phyloP scores from a whole-genome alignment of 2,329 filamentous ascomycete genomes.

The Aureobasidium namibiae region DNA sequence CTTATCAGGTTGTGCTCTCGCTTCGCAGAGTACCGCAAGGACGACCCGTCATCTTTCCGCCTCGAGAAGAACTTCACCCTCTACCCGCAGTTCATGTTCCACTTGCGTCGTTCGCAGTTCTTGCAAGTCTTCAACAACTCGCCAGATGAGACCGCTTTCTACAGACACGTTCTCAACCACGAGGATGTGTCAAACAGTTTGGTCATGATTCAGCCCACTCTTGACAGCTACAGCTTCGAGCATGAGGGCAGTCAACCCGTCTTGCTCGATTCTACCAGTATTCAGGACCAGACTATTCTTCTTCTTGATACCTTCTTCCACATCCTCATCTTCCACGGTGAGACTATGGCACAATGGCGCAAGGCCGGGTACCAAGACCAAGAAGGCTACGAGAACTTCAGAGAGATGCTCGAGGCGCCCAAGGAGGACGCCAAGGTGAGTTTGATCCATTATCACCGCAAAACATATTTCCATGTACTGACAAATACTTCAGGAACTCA shows the following conservation, averaged over 20 bases:
- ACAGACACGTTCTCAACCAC: slow-evolving; percentile 91
- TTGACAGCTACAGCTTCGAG: slow-evolving; percentile 96
- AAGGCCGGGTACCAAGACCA: slow-evolving; percentile 98
- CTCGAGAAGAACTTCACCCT: slow-evolving; percentile 98
- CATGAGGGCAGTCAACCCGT: slow-evolving; percentile 89
- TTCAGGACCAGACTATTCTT: slow-evolving; percentile 87
- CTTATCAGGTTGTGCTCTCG: slow-evolving; percentile 91
- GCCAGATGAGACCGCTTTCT: slow-evolving; percentile 98
- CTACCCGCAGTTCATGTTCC: slow-evolving; percentile 99
- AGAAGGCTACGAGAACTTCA: slow-evolving; percentile 97
- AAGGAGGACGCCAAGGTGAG: slow-evolving; percentile 92
- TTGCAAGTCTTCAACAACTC: slow-evolving; percentile 99
- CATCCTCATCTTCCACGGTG: slow-evolving; percentile 97
- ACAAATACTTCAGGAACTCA: slow-evolving; percentile 61
- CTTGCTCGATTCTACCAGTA: slow-evolving; percentile 91
- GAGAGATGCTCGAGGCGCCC: slow-evolving; percentile 74
- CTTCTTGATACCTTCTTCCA: slow-evolving; percentile 99
- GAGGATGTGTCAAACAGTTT: slow-evolving; percentile 95
- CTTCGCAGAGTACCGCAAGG: slow-evolving; percentile 96
- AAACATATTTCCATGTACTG: neutral
- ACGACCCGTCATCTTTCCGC: slow-evolving; percentile 93
- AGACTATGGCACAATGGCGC: slow-evolving; percentile 95
- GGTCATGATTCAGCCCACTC: slow-evolving; percentile 96
- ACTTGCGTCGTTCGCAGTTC: slow-evolving; percentile 92
- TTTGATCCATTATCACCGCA: slow-evolving; percentile 16